These are phyloP conservation scores for Lactarius psammicola DNA, from an alignment of 768 basidiomycete genomes.

Conservation along the genomic window DNA sequence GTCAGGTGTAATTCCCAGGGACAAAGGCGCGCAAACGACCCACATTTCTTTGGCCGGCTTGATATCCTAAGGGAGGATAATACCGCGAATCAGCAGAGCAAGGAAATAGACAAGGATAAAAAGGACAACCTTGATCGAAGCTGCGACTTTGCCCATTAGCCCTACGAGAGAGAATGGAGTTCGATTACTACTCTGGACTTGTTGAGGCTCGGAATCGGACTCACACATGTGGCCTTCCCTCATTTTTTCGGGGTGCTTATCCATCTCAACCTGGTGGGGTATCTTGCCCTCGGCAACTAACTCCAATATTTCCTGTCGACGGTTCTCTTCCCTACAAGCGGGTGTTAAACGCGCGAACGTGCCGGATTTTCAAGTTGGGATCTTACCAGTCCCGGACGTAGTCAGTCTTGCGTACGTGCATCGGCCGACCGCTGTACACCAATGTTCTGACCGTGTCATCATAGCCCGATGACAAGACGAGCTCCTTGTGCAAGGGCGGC, in stretches of 20 bases:
- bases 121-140: conserved; percentile 50
- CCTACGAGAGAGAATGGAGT: conserved; percentile 39
- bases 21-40: conserved; percentile 32
- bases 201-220: conserved; percentile 27
- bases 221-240: conserved; percentile 59
- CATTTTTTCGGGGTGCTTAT: conserved; percentile 64
- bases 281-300: conserved; percentile 64
- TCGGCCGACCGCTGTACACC: conserved; percentile 75
- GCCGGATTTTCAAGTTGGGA: conserved; percentile 15
- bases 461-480: conserved; percentile 65
- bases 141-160: conserved; percentile 80
- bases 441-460: conserved; percentile 72
- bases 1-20: conserved; percentile 20
- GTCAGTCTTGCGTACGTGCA: conserved; percentile 77
- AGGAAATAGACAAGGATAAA: neutral
- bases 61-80: conserved; percentile 51
- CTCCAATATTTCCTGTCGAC: conserved; percentile 56
- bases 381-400: conserved; percentile 73
- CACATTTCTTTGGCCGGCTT: conserved; percentile 85
- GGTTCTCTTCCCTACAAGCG: conserved; percentile 54
- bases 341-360: neutral
- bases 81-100: conserved; percentile 13
- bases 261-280: conserved; percentile 73
- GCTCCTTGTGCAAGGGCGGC: conserved; percentile 68
- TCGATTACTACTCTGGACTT: neutral